phyloP scores from a whole-genome alignment of 164 flowering plant species.

The Nymphaea colorata region DNA sequence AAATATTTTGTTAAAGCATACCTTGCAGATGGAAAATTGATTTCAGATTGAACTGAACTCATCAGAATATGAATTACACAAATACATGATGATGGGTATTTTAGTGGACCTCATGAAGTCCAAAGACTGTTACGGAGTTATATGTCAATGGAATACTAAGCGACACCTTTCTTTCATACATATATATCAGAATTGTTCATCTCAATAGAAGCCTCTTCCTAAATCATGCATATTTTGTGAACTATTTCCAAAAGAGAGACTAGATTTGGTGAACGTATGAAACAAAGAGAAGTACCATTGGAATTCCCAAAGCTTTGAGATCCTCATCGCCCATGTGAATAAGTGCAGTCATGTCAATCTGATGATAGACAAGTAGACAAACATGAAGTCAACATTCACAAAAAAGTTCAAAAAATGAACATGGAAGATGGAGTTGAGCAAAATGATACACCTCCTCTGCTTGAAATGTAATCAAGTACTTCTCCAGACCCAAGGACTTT shows the following conservation, averaged over 20 bases:
- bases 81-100: neutral
- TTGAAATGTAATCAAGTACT: conserved; percentile 69
- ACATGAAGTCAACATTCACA: neutral
- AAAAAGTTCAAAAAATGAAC: neutral
- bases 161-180: neutral
- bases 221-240: neutral
- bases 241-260: no score
- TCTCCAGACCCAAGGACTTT: conserved; percentile 78
- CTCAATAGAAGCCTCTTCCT: neutral
- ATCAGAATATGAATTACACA: neutral
- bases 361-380: conserved; percentile 3
- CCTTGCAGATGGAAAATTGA: neutral
- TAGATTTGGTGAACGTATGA: neutral
- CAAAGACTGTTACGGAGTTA: no score
- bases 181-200: neutral
- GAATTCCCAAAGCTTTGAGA: conserved; percentile 82
- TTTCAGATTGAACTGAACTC: neutral
- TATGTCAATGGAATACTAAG: no score
- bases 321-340: conserved; percentile 86
- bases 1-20: no score
- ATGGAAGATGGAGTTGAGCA: neutral
- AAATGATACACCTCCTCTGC: conserved; percentile 72
- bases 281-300: conserved; percentile 47
- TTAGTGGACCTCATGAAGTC: no score
- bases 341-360: conserved; percentile 84